Percentiles rank a stretch among this genome's conserved stretches.
Conservation (phyloP, 768 basidiomycete species). For the Suillus paluster region DNA sequence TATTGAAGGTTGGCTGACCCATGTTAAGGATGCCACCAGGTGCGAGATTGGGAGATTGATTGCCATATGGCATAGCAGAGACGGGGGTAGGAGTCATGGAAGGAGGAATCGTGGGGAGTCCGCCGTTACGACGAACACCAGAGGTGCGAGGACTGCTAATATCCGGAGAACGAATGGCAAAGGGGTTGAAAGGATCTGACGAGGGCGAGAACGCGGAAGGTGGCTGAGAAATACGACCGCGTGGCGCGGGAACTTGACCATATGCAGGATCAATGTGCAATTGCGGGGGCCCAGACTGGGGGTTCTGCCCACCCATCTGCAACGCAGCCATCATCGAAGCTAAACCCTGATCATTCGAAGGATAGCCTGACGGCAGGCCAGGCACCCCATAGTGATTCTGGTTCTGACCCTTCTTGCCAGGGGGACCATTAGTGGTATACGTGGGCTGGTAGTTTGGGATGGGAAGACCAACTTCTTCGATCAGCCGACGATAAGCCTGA, state of each 20-base stretch:
- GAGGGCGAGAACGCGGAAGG: slow-evolving; percentile 54
- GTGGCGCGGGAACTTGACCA: slow-evolving; percentile 47
- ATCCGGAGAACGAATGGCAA: slow-evolving; percentile 55
- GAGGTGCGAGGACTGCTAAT: slow-evolving; percentile 50
- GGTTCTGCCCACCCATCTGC: slow-evolving; percentile 89
- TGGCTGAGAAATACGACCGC: slow-evolving; percentile 49
- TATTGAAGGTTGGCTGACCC: slow-evolving; percentile 67
- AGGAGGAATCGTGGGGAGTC: slow-evolving; percentile 36
- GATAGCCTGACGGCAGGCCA: slow-evolving; percentile 78
- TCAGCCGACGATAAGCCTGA: slow-evolving; percentile 90
- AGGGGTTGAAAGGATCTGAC: slow-evolving; percentile 62
- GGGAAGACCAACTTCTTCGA: slow-evolving; percentile 93
- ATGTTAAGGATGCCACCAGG: slow-evolving; percentile 62
- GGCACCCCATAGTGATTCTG: slow-evolving; percentile 69
- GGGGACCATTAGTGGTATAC: slow-evolving; percentile 64
- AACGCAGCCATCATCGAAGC: slow-evolving; percentile 93
- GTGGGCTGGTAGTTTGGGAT: slow-evolving; percentile 87
- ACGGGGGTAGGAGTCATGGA: slow-evolving; percentile 32
- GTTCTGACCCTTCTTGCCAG: slow-evolving; percentile 59
- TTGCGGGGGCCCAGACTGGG: slow-evolving; percentile 77
- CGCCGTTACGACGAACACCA: slow-evolving; percentile 52
- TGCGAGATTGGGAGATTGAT: slow-evolving; percentile 63
- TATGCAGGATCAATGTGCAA: slow-evolving; percentile 73
- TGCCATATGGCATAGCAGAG: slow-evolving; percentile 52
- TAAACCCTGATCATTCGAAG: slow-evolving; percentile 81